Evolutionary conservation across 2,329 filamentous ascomycete species (phyloP).

Genomic region (Aaosphaeria arxii): DNA sequence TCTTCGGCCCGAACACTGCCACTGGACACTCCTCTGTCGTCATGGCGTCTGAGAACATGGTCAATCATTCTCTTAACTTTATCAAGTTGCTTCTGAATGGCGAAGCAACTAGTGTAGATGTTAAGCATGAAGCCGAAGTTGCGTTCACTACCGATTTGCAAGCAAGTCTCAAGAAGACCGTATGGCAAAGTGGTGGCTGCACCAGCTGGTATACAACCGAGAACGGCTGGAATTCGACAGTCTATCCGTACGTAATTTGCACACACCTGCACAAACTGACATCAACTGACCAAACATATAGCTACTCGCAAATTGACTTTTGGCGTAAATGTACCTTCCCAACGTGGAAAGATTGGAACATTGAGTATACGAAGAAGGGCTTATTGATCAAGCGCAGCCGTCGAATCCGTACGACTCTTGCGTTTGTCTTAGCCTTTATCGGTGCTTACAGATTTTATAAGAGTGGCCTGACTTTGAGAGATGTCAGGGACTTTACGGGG

Average conservation of each 20-base stretch:
- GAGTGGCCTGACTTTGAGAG: slow-evolving; percentile 18
- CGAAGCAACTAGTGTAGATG: slow-evolving; percentile 88
- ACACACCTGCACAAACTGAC: slow-evolving; percentile 7
- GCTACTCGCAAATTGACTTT: slow-evolving; percentile 51
- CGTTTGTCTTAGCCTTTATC: slow-evolving; percentile 16
- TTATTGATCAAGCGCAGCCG: slow-evolving; percentile 27
- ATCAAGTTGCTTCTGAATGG: slow-evolving; percentile 72
- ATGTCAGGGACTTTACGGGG: slow-evolving; percentile 13
- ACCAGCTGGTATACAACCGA: slow-evolving; percentile 68
- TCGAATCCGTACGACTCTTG: slow-evolving; percentile 13
- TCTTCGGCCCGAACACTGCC: slow-evolving; percentile 61
- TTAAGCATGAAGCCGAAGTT: slow-evolving; percentile 71
- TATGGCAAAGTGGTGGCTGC: slow-evolving; percentile 55
- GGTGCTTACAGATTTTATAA: slow-evolving; percentile 22
- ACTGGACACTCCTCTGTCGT: slow-evolving; percentile 63
- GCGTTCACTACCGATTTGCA: slow-evolving; percentile 50
- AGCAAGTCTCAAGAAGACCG: slow-evolving; percentile 47
- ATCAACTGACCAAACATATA: not conserved
- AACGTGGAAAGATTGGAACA: slow-evolving; percentile 53
- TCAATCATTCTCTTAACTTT: slow-evolving; percentile 59
- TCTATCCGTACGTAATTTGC: slow-evolving; percentile 44
- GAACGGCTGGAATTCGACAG: slow-evolving; percentile 79
- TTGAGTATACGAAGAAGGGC: slow-evolving; percentile 51
- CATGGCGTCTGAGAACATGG: slow-evolving; percentile 59
- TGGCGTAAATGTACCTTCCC: slow-evolving; percentile 51